Evolutionary conservation across 805 yeast genomes (phyloP).

Genomic region (Komagataella pseudopastoris): DNA sequence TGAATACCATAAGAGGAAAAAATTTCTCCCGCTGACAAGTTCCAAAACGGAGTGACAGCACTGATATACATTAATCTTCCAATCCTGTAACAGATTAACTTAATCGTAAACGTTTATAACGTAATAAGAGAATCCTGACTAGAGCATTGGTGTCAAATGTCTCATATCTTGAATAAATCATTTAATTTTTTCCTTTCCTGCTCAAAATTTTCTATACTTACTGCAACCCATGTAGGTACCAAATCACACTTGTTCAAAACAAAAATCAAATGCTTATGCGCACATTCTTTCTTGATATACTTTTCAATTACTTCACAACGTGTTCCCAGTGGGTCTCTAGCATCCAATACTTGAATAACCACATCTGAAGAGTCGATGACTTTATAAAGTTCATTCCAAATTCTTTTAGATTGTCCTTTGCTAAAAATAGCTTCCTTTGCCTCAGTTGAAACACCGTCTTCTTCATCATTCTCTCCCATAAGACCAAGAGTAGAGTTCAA

Average conservation of each 20-base stretch:
- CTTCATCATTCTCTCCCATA: constrained; percentile 53
- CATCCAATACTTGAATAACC: constrained; percentile 91
- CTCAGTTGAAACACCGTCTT: constrained; percentile 77
- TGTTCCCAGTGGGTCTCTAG: constrained; percentile 95
- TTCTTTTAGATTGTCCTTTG: constrained; percentile 96
- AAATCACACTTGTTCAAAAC: constrained; percentile 95
- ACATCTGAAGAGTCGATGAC: constrained; percentile 97
- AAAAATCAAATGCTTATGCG: constrained; percentile 91
- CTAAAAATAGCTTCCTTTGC: constrained; percentile 93
- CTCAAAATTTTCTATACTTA: constrained; percentile 52
- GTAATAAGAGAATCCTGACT: constrained; percentile 55
- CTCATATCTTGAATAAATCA: constrained; percentile 3
- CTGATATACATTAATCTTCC: constrained; percentile 68
- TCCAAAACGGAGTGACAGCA: constrained; percentile 38
- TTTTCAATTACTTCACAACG: constrained; percentile 90
- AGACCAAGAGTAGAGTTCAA: constrained; percentile 64
- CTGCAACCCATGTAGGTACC: constrained; percentile 99
- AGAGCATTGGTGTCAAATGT: constrained; percentile 53
- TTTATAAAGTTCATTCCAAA: constrained; percentile 95
- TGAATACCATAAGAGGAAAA: constrained; percentile 30
- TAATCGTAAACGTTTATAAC: constrained; percentile 24
- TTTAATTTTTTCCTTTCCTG: neutral
- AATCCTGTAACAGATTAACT: constrained; percentile 93
- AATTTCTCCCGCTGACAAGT: constrained; percentile 23
- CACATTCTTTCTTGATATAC: constrained; percentile 83